Conservation (phyloP, 2,329 filamentous ascomycete genomes). For the Diaporthe velutina region DNA sequence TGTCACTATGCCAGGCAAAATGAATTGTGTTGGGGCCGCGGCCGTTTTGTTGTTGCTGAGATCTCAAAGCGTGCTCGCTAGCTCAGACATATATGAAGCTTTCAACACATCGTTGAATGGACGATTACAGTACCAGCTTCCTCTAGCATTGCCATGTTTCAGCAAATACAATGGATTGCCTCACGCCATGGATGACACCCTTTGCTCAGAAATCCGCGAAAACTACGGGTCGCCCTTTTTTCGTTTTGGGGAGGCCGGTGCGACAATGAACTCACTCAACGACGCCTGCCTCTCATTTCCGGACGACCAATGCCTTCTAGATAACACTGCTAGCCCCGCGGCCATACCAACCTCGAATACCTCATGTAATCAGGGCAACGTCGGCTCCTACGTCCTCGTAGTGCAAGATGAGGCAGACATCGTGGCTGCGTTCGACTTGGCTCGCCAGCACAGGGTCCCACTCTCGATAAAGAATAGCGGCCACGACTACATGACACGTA, state of each 20-base stretch:
- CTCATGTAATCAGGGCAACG: constrained; percentile 46
- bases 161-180: constrained; percentile 44
- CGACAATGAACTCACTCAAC: constrained; percentile 46
- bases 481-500: constrained; percentile 51
- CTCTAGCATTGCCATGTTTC: constrained; percentile 47
- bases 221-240: constrained; percentile 46
- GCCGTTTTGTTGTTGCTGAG: background rate
- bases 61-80: background rate
- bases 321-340: constrained; percentile 43
- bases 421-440: constrained; percentile 40
- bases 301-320: constrained; percentile 46
- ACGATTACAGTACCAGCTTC: background rate
- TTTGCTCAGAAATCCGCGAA: constrained; percentile 43
- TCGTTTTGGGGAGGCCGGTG: constrained; percentile 42
- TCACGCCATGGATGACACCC: constrained; percentile 38
- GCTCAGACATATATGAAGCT: background rate
- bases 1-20: background rate
- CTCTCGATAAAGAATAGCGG: constrained; percentile 51
- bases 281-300: constrained; percentile 46
- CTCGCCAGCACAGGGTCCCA: constrained; percentile 43
- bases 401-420: constrained; percentile 42
- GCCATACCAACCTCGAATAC: constrained; percentile 39
- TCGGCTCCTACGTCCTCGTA: constrained; percentile 44
- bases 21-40: background rate
- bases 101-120: constrained; percentile 10